These are phyloP conservation scores for Firmiana major DNA, from an alignment of 345 rosid species.

Conservation along the genomic window DNA sequence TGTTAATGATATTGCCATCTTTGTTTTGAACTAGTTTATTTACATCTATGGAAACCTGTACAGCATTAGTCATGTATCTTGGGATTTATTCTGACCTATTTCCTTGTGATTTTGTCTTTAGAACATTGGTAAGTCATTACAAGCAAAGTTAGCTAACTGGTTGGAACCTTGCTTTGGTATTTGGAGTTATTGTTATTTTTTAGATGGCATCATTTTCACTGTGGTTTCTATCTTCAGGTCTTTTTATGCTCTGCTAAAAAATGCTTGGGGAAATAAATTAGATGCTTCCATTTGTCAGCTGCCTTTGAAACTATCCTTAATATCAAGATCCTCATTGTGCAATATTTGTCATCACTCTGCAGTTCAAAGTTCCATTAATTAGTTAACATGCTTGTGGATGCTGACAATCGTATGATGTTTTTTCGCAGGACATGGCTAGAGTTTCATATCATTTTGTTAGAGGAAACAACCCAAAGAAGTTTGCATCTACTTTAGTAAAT, in stretches of 20 bases:
- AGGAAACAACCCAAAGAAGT: constrained; percentile 65
- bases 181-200: neutral
- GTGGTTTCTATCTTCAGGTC: neutral
- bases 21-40: neutral
- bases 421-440: constrained; percentile 80
- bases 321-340: neutral
- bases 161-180: neutral
- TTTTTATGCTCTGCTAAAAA: neutral
- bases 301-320: neutral
- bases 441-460: constrained; percentile 83
- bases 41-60: neutral
- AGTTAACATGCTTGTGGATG: neutral
- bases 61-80: neutral
- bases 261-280: neutral
- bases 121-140: neutral
- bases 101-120: neutral
- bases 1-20: neutral
- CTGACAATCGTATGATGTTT: neutral
- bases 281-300: neutral
- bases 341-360: no score
- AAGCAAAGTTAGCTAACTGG: neutral
- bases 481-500: constrained; percentile 67
- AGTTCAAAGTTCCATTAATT: neutral
- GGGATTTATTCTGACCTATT: neutral
- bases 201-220: neutral